phyloP scores from a whole-genome alignment of 495 filamentous ascomycete species.

The Penicillium coprophilum region DNA sequence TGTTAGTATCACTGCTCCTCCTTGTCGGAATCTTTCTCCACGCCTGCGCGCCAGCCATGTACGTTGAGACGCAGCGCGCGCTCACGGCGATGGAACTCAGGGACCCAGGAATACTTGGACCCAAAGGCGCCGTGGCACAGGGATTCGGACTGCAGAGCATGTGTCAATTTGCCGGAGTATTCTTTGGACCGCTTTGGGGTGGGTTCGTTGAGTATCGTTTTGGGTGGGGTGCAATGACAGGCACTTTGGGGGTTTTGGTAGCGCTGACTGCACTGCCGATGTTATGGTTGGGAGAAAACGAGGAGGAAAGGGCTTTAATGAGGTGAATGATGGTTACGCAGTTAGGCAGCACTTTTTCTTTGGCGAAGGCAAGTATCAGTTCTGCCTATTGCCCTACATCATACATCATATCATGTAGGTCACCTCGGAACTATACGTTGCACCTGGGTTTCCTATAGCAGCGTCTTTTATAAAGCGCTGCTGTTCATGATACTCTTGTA shows the following conservation, averaged over 20 bases:
- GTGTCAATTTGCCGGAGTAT: conserved; percentile 57
- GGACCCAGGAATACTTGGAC: conserved; percentile 46
- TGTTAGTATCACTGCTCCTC: conserved; percentile 45
- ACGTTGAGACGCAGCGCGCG: conserved; percentile 71
- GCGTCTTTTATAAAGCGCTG: not conserved
- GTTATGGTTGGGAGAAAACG: conserved; percentile 23
- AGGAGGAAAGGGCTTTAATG: conserved; percentile 11
- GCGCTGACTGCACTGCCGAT: conserved; percentile 31
- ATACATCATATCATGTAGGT: not conserved
- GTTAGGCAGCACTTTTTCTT: not conserved
- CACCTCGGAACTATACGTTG: not conserved
- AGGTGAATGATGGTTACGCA: conserved; percentile 9
- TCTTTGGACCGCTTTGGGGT: conserved; percentile 62
- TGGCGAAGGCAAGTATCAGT: not conserved
- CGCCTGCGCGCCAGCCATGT: conserved; percentile 38
- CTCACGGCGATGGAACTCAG: conserved; percentile 56
- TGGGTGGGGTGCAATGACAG: conserved; percentile 58
- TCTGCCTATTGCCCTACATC: not conserved
- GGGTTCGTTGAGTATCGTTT: conserved; percentile 58
- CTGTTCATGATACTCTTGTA: not conserved
- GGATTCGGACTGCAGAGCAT: conserved; percentile 60
- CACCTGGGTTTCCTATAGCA: not conserved
- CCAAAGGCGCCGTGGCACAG: conserved; percentile 55
- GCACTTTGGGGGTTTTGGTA: conserved; percentile 32
- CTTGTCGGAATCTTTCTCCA: conserved; percentile 30